Base-by-base conservation (phyloP, 2,329 filamentous ascomycete species). In the Fusarium nurragi region DNA sequence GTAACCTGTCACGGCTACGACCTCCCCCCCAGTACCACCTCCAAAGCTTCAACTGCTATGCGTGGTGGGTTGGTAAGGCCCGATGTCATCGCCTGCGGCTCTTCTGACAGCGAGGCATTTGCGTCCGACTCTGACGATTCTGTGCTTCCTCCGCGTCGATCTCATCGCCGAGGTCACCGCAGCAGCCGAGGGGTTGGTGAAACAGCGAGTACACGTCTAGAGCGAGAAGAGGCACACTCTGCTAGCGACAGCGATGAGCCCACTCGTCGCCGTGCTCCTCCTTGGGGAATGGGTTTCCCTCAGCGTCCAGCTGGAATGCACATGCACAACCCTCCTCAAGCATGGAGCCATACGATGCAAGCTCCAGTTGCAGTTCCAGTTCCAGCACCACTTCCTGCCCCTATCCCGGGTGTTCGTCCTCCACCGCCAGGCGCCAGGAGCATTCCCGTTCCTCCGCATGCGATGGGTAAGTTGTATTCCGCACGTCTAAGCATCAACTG, bases 1-100 rank as follows among this genome's bases (percentile, higher is more conserved):
- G 72, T 77, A 50, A 37, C 57, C n/a, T 67, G 68, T 22, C 73
- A 77, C 43, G 78, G 77, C 43, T 79, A 76, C 46, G 72, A 64
- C 22, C 60, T 67, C 13, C 55, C 63, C 21, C 65, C 68, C 10
- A 51, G 54, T 23, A 37, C 60, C 34, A 55, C 47, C 21, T 38
- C 46, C 45, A 63, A 57, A 36, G 13, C 23, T 11, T 28, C 45
- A 12, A 43, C 47, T 43, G 58, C 55, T 32, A 58, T 60, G 48
- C 62, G 54, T 40, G 47, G 59, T 38, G 56, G 46, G 22, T 44
- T 59, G 25, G 48, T 49, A 34, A 55, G 48, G 30, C 56, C 69
- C 13, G 67, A 63, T 23, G 61, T 70, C 26, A 66, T 72, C 44
- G 61, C 63, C 12, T 62, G 62, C 36, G 54, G 60, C 39, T 71